These are phyloP conservation scores for Botrytis paeoniae DNA, from an alignment of 2,329 filamentous ascomycete genomes.

Conservation along the genomic window DNA sequence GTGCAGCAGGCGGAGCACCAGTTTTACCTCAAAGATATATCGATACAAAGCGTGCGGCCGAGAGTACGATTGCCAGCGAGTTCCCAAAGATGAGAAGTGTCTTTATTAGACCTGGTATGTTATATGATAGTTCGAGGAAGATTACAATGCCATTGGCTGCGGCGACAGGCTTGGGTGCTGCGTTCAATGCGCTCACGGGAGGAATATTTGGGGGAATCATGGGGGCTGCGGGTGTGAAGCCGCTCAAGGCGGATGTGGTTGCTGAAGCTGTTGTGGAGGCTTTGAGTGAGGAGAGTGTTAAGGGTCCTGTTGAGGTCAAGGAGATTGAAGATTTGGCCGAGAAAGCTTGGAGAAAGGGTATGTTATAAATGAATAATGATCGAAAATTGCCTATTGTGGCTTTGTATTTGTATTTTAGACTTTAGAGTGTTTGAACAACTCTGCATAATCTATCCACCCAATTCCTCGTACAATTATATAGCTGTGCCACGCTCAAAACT, in stretches of 20 bases:
- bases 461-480: constrained; percentile 54
- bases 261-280: constrained; percentile 89
- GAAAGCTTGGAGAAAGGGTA: constrained; percentile 83
- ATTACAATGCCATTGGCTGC: constrained; percentile 84
- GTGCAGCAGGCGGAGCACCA: constrained; percentile 80
- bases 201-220: constrained; percentile 73
- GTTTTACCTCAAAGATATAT: constrained; percentile 84
- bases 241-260: constrained; percentile 81
- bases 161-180: constrained; percentile 67
- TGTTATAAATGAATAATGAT: constrained; percentile 60
- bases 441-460: constrained; percentile 17
- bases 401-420: constrained; percentile 27
- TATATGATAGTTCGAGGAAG: constrained; percentile 80
- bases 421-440: constrained; percentile 19
- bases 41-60: constrained; percentile 86
- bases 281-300: constrained; percentile 67
- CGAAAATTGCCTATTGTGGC: constrained; percentile 23
- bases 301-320: constrained; percentile 72
- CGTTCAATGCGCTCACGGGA: constrained; percentile 75
- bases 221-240: constrained; percentile 80
- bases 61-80: constrained; percentile 67
- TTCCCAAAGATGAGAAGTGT: constrained; percentile 75
- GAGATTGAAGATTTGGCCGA: constrained; percentile 79
- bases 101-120: constrained; percentile 81
- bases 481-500: constrained; percentile 97